Conservation (phyloP, 495 filamentous ascomycete species). For the Friedmanniomyces endolithicus region DNA sequence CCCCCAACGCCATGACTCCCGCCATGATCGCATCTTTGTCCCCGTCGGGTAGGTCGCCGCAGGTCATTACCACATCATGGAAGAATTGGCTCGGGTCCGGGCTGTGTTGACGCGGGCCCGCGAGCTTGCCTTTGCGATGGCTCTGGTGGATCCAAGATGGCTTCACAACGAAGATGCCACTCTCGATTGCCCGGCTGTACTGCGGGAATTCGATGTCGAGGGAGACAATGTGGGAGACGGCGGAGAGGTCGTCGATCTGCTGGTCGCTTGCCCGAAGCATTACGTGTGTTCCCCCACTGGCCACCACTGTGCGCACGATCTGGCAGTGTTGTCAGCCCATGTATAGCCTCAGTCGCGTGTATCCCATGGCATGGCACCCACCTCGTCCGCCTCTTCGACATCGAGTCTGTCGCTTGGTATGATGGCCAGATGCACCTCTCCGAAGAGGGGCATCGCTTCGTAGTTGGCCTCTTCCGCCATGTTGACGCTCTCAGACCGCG, state of each 20-base stretch:
- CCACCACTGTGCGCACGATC: neutral
- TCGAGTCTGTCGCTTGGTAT: slow-evolving; percentile 14
- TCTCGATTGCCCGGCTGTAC: slow-evolving; percentile 55
- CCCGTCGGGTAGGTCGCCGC: slow-evolving; percentile 67
- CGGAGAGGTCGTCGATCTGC: slow-evolving; percentile 11
- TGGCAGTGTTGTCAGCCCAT: neutral
- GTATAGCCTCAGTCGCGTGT: neutral
- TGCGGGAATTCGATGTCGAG: slow-evolving; percentile 76
- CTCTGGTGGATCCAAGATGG: slow-evolving; percentile 66
- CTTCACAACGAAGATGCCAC: slow-evolving; percentile 73
- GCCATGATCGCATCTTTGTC: slow-evolving; percentile 90
- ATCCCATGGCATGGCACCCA: neutral
- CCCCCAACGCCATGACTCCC: slow-evolving; percentile 79
- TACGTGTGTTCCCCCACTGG: slow-evolving; percentile 11
- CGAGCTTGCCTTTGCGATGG: slow-evolving; percentile 52
- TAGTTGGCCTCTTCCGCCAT: slow-evolving; percentile 7
- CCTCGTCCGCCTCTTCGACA: neutral
- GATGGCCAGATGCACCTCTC: slow-evolving; percentile 11
- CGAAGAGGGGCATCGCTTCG: slow-evolving; percentile 3
- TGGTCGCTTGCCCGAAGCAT: slow-evolving; percentile 2
- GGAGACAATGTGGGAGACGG: slow-evolving; percentile 69
- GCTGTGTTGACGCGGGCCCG: slow-evolving; percentile 68
- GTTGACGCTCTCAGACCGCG: neutral
- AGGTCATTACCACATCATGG: slow-evolving; percentile 64
- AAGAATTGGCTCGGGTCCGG: slow-evolving; percentile 87